phyloP scores from a whole-genome alignment of 495 filamentous ascomycete species.

The Trichoderma gamsii region DNA sequence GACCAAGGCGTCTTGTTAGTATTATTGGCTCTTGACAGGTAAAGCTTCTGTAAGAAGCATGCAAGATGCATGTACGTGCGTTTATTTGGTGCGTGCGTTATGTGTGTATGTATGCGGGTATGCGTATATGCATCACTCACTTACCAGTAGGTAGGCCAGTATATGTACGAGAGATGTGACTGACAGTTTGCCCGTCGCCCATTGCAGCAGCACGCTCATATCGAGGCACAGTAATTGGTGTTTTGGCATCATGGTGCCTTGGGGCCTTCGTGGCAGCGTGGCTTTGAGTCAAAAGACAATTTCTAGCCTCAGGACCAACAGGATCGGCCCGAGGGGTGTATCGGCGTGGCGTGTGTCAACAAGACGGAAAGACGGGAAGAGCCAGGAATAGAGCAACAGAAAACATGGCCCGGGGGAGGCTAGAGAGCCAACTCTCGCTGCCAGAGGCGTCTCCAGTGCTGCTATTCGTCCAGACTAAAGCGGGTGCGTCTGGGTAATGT shows the following conservation, averaged over 20 bases:
- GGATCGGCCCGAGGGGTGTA: slow-evolving; percentile 6
- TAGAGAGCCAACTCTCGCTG: neutral
- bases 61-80: slow-evolving; percentile 7
- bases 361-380: neutral
- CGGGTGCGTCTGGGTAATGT: neutral
- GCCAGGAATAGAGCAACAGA: neutral
- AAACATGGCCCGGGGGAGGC: neutral
- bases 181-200: neutral
- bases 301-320: neutral
- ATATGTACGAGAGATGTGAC: slow-evolving; percentile 1
- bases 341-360: slow-evolving; percentile 3
- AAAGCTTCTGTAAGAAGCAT: neutral
- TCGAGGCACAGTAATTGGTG: neutral
- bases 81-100: slow-evolving; percentile 1
- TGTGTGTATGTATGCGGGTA: slow-evolving; percentile 4
- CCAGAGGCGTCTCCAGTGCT: slow-evolving; percentile 3
- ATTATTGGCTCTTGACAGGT: neutral
- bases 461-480: neutral
- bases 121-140: slow-evolving; percentile 6
- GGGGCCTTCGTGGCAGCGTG: neutral
- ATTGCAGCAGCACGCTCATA: neutral
- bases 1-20: neutral
- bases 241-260: neutral
- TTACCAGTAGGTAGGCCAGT: neutral
- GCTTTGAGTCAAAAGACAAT: no score